Evolutionary conservation across 169 alveolate genomes (phyloP), one percentile per base, ranked within the genome.

Genomic region (Babesia gibsoni): DNA sequence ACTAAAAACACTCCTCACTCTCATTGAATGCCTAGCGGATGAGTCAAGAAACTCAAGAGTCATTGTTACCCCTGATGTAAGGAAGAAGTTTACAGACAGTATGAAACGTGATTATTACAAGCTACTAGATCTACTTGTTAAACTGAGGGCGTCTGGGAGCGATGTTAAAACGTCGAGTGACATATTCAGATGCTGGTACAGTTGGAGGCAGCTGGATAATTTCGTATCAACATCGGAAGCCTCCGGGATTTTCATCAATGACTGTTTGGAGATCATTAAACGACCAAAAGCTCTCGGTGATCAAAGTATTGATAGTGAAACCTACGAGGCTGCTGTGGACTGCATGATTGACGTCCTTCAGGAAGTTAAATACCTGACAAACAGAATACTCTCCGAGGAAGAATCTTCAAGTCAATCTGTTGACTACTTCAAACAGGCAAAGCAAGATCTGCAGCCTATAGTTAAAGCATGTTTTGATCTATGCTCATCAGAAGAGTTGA

Each of bases 241-340:
- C 2, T 46, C 67, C 58, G 39, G 29, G 29, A 4, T 53, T 8
- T 70, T 70, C 67, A 43, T 53, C 22, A 35, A 57, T 32, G 82
- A 70, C 49, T 74, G 84, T 54, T 23, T 74, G 58, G 52, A 49
- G 20, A 48, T 74, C 0, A 43, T 74, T 8, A 4, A 46, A 36
- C 18, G 36, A 12, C 45, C 72, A 2, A 39, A 33, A 2, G 32
- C 12, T n/a, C 61, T 67, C 7, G 35, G 20, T 5, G 64, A 53
- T 6, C 57, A 61, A 4, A 68, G 80, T 9, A 41, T 70, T 1
- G 73, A 50, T 18, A 73, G 59, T 30, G 80, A 65, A 7, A 50
- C 69, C 8, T 66, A 52, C 69, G 84, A 74, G 33, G 50, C 68
- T 1, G 79, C 84, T 4, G 63, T 74, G 33, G 78, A 74, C 39